phyloP scores from a whole-genome alignment of 2,329 filamentous ascomycete species.

The Calcarisporium arbuscula region DNA sequence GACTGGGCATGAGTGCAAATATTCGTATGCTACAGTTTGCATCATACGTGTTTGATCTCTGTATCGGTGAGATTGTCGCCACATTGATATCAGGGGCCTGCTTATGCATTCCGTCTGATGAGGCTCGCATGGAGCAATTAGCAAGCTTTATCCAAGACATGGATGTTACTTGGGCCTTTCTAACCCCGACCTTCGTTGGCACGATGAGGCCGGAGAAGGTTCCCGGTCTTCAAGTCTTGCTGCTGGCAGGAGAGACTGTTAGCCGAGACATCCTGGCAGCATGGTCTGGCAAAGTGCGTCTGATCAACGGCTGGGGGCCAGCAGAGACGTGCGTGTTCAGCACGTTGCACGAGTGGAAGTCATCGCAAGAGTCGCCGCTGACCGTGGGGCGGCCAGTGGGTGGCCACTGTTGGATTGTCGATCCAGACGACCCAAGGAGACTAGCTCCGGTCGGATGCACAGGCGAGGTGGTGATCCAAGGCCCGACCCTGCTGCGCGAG shows the following conservation, averaged over 20 bases:
- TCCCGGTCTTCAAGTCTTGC: constrained; percentile 2
- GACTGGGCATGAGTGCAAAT: constrained; percentile 3
- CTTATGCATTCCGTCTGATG: constrained; percentile 8
- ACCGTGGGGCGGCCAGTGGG: constrained; percentile 1
- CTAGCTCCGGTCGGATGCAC: constrained; percentile 6
- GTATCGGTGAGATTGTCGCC: constrained; percentile 5
- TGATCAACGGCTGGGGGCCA: constrained; percentile 12
- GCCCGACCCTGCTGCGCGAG: no score
- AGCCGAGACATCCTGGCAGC: neutral
- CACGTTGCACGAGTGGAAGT: constrained; percentile 1
- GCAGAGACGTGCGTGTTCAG: constrained; percentile 3
- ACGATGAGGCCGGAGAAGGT: constrained; percentile 4
- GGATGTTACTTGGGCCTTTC: no score
- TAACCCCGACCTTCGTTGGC: constrained; percentile 6
- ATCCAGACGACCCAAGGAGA: constrained; percentile 1
- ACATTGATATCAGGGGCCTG: constrained; percentile 4
- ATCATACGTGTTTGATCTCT: constrained; percentile 8
- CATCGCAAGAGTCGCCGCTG: neutral
- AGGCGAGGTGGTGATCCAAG: constrained; percentile 8
- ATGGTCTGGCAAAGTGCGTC: constrained; percentile 2
- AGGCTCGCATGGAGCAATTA: constrained; percentile 2
- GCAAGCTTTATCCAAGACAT: constrained; percentile 6
- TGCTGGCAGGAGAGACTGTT: constrained; percentile 5
- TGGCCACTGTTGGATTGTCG: constrained; percentile 6
- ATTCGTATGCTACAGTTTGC: constrained; percentile 11